Conservation (phyloP, 2,329 filamentous ascomycete genomes). For the Hymenoscyphus repandus region DNA sequence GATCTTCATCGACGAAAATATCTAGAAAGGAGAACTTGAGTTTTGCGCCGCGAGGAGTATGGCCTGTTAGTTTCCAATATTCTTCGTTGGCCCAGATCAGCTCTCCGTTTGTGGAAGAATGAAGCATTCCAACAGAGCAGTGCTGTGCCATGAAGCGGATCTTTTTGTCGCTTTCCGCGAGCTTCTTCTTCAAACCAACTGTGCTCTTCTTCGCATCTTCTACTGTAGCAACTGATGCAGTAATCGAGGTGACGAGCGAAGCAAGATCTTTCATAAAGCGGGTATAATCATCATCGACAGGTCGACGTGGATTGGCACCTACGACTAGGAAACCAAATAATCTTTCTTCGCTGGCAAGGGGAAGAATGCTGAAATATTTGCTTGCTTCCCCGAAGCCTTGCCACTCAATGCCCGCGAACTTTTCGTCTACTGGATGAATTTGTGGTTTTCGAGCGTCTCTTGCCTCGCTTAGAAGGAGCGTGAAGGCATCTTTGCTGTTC, state of each 20-base stretch:
- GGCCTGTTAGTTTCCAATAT: constrained; percentile 23
- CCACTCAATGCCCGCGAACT: constrained; percentile 23
- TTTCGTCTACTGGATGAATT: constrained; percentile 19
- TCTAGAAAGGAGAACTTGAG: constrained; percentile 21
- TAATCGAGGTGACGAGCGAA: constrained; percentile 21
- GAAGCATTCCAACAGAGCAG: constrained; percentile 26
- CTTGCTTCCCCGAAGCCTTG: constrained; percentile 22
- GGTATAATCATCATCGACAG: constrained; percentile 22
- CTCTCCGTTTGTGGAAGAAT: constrained; percentile 21
- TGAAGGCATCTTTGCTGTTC: constrained; percentile 16
- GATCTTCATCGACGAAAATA: constrained; percentile 21
- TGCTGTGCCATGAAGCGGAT: constrained; percentile 28
- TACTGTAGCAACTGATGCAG: constrained; percentile 18
- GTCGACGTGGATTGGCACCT: constrained; percentile 24
- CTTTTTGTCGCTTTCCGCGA: constrained; percentile 18
- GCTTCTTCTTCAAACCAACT: constrained; percentile 16
- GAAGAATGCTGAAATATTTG: constrained; percentile 21
- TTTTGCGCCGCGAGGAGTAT: constrained; percentile 14
- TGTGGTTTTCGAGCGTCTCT: constrained; percentile 10
- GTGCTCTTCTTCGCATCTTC: constrained; percentile 20
- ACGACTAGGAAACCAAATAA: constrained; percentile 24
- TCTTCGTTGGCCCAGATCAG: constrained; percentile 27
- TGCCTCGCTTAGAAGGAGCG: constrained; percentile 21
- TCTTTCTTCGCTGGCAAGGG: constrained; percentile 14
- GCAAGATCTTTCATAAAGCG: constrained; percentile 25